Base-by-base conservation (phyloP, 305 asterid species). In the Coffea humblotiana region DNA sequence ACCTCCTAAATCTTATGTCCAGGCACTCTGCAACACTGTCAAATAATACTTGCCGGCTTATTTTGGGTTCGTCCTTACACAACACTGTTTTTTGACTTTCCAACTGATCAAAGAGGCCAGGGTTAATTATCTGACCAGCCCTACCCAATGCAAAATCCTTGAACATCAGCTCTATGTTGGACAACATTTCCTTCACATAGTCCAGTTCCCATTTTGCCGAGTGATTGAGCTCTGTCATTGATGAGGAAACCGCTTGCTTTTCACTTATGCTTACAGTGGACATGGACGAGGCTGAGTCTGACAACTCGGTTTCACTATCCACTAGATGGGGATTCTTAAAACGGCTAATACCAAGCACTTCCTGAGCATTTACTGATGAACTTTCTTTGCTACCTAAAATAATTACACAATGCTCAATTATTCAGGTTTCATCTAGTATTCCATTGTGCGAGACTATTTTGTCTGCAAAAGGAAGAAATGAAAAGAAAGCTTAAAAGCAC, bases 1-100 rank as follows among this genome's bases (percentile, higher is more conserved):
- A 91, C 12, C 37, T 83, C 86, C 78, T 83, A 83, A 85, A 91
- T 81, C 90, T 92, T 47, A 86, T 68, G 35, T 91, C 91, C 90
- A 96, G 48, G 84, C 91, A 89, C 82, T 94, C 97, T 2, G 85
- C 83, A 74, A 91, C 97, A 69, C 93, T 90, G 58, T 96, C 94
- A 29, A 92, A 96, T 72, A 94, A 27, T 27, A 88, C 80, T 85
- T 91, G 87, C 67, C 86, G 84, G 83, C 87, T 83, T 27, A 75
- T 75, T 85, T 85, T 83, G 68, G 87, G 82, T 77, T 85, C 86
- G 15, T 64, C 74, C 80, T 85, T 87, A 67, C 73, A 77, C 48
- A 78, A 76, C 78, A 68, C 27, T 86, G 76, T 77, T 56, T 85
- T 83, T 21, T 75, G 81, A 69, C 87, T 80, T 88, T 92, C 97